Conservation (phyloP, 116 monocot genomes). For the Trichopus zeylanicus region DNA sequence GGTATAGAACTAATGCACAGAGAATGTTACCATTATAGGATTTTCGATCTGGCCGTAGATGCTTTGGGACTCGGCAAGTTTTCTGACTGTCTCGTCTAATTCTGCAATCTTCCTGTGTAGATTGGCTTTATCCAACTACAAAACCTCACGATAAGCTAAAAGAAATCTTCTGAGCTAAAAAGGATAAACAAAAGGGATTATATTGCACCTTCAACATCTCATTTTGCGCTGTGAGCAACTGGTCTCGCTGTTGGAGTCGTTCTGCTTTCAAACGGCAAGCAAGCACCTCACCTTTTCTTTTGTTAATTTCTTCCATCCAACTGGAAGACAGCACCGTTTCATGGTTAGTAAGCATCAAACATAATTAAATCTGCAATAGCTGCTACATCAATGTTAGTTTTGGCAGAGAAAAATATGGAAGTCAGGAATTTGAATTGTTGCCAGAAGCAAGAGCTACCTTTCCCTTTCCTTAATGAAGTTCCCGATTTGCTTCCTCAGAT, state of each 20-base stretch:
- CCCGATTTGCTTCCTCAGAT: conserved; percentile 28
- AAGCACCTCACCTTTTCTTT: conserved; percentile 34
- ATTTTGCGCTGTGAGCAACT: conserved; percentile 50
- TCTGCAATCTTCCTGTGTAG: conserved; percentile 47
- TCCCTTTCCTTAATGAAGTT: conserved; percentile 40
- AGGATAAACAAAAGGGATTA: neutral
- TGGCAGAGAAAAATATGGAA: neutral
- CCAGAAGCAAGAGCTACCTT: conserved; percentile 27
- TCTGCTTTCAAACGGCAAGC: conserved; percentile 27
- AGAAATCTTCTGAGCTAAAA: neutral
- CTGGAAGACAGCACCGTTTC: neutral
- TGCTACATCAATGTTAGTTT: neutral
- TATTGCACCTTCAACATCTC: conserved; percentile 64
- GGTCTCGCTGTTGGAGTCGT: conserved; percentile 41
- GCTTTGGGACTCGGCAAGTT: conserved; percentile 21
- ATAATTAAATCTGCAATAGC: neutral
- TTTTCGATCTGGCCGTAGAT: conserved; percentile 16
- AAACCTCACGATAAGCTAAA: neutral
- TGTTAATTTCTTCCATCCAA: conserved; percentile 9
- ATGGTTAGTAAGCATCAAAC: neutral
- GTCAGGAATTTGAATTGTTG: neutral
- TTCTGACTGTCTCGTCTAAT: conserved; percentile 29
- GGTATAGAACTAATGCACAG: no score
- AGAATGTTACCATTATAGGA: conserved; percentile 3
- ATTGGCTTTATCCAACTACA: conserved; percentile 64